Conservation (phyloP, 805 yeast genomes). For the Blastobotrys chiropterorum region DNA sequence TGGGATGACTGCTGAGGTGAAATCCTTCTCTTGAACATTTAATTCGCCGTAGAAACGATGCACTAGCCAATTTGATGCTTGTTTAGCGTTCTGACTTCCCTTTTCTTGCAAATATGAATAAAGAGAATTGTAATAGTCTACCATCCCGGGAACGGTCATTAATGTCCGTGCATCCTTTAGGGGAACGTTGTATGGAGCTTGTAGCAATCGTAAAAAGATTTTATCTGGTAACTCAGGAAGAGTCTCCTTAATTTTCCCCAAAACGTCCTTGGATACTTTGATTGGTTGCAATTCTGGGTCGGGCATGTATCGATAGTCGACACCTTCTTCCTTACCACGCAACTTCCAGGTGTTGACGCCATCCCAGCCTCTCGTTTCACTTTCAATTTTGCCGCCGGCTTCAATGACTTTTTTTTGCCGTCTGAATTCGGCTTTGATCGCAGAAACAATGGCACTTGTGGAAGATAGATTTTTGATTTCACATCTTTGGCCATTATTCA, state of each 20-base stretch:
- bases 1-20: constrained; percentile 32
- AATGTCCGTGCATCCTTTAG: constrained; percentile 72
- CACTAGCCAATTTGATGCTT: constrained; percentile 68
- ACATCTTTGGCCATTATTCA: constrained; percentile 60
- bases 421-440: constrained; percentile 62
- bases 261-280: constrained; percentile 38
- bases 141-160: constrained; percentile 44
- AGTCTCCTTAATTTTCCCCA: constrained; percentile 34
- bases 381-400: constrained; percentile 31
- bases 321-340: constrained; percentile 71
- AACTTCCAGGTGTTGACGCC: constrained; percentile 62
- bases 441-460: constrained; percentile 69
- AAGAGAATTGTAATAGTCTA: constrained; percentile 47
- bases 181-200: constrained; percentile 48
- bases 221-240: constrained; percentile 59
- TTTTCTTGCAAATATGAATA: constrained; percentile 27
- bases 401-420: constrained; percentile 56
- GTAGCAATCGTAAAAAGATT: constrained; percentile 40
- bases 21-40: constrained; percentile 40
- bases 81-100: constrained; percentile 28
- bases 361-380: constrained; percentile 91
- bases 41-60: constrained; percentile 74
- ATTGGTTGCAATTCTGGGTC: constrained; percentile 81
- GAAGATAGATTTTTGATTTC: constrained; percentile 89
- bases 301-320: constrained; percentile 91